These are phyloP conservation scores for Ophiostoma angusticollis DNA, from an alignment of 2,329 filamentous ascomycete genomes.

Conservation along the genomic window DNA sequence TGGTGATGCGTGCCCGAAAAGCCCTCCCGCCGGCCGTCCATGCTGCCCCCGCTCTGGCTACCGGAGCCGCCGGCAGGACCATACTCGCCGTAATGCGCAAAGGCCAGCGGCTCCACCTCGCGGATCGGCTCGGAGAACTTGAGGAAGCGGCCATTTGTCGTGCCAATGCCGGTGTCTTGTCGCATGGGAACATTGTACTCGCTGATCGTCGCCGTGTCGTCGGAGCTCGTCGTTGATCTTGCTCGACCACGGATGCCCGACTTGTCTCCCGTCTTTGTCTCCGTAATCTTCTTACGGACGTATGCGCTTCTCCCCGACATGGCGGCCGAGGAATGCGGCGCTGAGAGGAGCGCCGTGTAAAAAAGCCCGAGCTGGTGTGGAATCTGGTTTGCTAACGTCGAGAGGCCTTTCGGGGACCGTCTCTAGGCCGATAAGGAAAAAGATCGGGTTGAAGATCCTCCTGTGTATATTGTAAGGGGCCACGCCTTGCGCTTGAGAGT, in stretches of 20 bases:
- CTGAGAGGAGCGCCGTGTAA: neutral
- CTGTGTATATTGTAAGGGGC: too few relatives aligned
- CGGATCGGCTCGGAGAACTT: constrained; percentile 30
- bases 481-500: too few relatives aligned
- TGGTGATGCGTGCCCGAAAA: constrained; percentile 11
- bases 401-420: too few relatives aligned
- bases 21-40: constrained; percentile 22
- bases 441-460: too few relatives aligned
- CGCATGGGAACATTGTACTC: constrained; percentile 26
- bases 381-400: too few relatives aligned
- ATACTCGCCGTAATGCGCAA: constrained; percentile 17
- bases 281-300: constrained; percentile 45
- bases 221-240: constrained; percentile 26
- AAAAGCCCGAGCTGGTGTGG: neutral
- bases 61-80: constrained; percentile 22
- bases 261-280: constrained; percentile 28
- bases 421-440: too few relatives aligned
- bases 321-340: constrained; percentile 1
- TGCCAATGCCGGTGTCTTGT: constrained; percentile 29
- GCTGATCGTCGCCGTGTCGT: constrained; percentile 26
- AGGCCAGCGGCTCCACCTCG: constrained; percentile 20
- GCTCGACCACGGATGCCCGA: constrained; percentile 19
- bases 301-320: constrained; percentile 48
- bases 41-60: constrained; percentile 27
- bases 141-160: constrained; percentile 31